Base-by-base conservation (phyloP, 2,329 filamentous ascomycete genomes). In the Hansfordia pulvinata region DNA sequence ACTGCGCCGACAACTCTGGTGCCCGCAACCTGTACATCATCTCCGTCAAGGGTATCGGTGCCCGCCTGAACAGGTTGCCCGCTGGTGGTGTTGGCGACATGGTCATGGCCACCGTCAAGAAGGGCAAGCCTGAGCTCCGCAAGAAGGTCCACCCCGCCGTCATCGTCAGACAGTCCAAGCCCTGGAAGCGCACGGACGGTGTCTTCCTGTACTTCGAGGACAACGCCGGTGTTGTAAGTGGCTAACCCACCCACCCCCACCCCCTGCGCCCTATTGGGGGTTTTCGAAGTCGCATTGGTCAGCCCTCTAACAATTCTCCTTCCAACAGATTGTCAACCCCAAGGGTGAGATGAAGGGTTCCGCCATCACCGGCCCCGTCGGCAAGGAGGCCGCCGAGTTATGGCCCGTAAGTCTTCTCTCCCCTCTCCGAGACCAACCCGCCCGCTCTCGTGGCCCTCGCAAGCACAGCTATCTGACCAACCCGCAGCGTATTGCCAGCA, bases 271-370 rank as follows among this genome's bases (percentile, higher is more conserved):
- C 12, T 18, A 20, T 28, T 23, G n/a, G 25, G 11, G 27, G 10
- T 29, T 19, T 33, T 34, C n/a, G 31, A 34, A 28, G 30, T 12
- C 10, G 12, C 29, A 14, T 31, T n/a, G n/a, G n/a, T n/a, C n/a
- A n/a, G n/a, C n/a, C n/a, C n/a, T n/a, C n/a, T n/a, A n/a, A n/a
- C n/a, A 11, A 22, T 20, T 27, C 24, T 17, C 28, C 53, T n/a
- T n/a, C n/a, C n/a, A n/a, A n/a, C n/a, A 90, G 82, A 98, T 98
- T 55, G 90, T 98, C 73, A 98, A 98, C 75, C 85, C 88, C 64
- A 98, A 98, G 82, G 90, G 90, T 69, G 90, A 98, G 72, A 98
- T 98, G 90, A 98, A 98, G 81, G 90, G 90, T 58, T 94, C 85
- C 43, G 90, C 90, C 61, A 98, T 98, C 61, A 98, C 90, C 50